Percentiles rank a stretch among this genome's conserved stretches.
Conservation (phyloP, 2,329 filamentous ascomycete genomes). For the Ceratocystis eucalypticola region DNA sequence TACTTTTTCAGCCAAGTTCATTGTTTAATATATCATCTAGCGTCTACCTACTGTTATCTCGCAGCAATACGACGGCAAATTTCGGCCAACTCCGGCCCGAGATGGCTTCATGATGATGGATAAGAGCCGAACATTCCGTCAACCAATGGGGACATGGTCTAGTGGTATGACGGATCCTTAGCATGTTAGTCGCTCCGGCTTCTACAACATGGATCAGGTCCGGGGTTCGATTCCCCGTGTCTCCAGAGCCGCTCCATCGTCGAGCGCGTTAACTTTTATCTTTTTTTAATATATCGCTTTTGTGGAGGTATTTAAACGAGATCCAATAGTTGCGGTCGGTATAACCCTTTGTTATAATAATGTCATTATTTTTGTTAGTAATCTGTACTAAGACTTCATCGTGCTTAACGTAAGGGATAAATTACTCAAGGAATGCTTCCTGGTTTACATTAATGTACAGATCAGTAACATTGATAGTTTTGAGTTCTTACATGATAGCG, state of each 20-base stretch:
- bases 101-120: not conserved
- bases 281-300: not conserved
- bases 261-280: not conserved
- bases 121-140: not conserved
- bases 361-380: too few relatives aligned
- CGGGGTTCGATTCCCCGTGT: constrained; percentile 19
- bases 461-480: not conserved
- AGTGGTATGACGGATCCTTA: constrained; percentile 19
- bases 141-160: constrained; percentile 14
- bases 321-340: not conserved
- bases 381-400: not conserved
- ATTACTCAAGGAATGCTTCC: not conserved
- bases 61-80: too few relatives aligned
- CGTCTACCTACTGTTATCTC: too few relatives aligned
- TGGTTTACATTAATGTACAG: not conserved
- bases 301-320: not conserved
- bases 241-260: not conserved
- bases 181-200: constrained; percentile 5
- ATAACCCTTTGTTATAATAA: not conserved
- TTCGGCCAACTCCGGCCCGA: not conserved
- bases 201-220: constrained; percentile 16
- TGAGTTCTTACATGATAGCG: constrained; percentile 7
- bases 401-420: not conserved
- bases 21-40: too few relatives aligned
- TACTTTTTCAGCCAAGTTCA: too few relatives aligned